Percentiles rank a stretch among this genome's conserved stretches.
phyloP scores from a whole-genome alignment of 2,329 filamentous ascomycete species.

The Aureobasidium subglaciale region DNA sequence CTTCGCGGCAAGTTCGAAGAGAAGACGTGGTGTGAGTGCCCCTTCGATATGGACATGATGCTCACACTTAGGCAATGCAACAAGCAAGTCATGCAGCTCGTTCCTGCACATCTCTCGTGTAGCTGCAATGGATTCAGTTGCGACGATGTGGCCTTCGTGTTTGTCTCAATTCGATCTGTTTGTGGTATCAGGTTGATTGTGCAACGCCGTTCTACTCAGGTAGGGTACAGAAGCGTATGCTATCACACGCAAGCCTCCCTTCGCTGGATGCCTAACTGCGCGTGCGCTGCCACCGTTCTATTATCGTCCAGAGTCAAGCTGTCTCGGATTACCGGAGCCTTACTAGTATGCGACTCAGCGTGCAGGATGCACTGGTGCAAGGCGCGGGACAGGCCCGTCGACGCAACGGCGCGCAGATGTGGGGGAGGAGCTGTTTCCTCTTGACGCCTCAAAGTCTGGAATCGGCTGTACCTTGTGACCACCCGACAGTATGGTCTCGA shows the following conservation, averaged over 20 bases:
- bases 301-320: neutral
- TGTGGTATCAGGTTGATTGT: neutral
- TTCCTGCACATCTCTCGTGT: conserved; percentile 8
- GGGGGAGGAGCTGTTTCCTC: neutral
- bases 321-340: neutral
- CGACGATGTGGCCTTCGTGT: neutral
- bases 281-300: neutral
- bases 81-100: neutral
- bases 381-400: conserved; percentile 4
- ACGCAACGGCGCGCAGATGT: conserved; percentile 7
- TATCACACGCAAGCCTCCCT: neutral
- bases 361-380: neutral
- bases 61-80: conserved; percentile 9
- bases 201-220: neutral
- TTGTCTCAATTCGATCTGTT: neutral
- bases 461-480: neutral
- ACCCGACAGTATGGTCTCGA: neutral
- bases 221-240: neutral
- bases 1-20: neutral
- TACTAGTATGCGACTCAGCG: neutral
- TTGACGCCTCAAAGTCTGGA: neutral
- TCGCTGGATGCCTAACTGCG: conserved; percentile 1
- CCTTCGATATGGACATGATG: conserved; percentile 14
- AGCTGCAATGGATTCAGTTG: neutral
- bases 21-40: conserved; percentile 2